These are phyloP conservation scores for Monosporascus sp. DNA, from an alignment of 2,329 filamentous ascomycete genomes.

Conservation along the genomic window DNA sequence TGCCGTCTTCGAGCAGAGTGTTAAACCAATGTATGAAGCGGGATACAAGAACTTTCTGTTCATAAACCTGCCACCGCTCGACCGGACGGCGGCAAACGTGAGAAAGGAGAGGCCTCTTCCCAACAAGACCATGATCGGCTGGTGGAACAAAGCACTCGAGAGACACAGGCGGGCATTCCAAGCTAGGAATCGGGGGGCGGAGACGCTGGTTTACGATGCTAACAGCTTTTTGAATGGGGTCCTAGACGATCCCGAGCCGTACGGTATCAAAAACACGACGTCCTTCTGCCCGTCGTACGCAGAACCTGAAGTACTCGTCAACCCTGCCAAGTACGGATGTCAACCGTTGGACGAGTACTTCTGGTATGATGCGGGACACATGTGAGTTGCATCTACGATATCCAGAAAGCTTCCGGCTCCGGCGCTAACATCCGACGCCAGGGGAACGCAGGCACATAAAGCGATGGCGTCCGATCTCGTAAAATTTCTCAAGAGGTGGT, in stretches of 20 bases:
- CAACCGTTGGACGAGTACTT: conserved; percentile 25
- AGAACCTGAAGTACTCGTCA: conserved; percentile 16
- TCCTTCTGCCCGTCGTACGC: conserved; percentile 21
- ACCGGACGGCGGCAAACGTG: conserved; percentile 37
- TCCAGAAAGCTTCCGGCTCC: background rate
- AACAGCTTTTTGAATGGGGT: conserved; percentile 27
- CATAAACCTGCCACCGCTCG: conserved; percentile 46
- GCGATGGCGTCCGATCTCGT: conserved; percentile 10
- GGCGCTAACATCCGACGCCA: conserved; percentile 1
- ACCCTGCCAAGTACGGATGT: conserved; percentile 23
- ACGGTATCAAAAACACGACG: conserved; percentile 24
- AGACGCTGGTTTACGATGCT: conserved; percentile 25
- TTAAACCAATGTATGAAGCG: conserved; percentile 39
- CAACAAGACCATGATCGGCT: conserved; percentile 39
- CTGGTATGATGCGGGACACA: conserved; percentile 27
- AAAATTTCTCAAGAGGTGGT: conserved; percentile 8
- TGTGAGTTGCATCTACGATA: conserved; percentile 7
- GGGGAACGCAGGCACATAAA: conserved; percentile 13
- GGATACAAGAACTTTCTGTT: conserved; percentile 48
- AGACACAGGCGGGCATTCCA: conserved; percentile 30
- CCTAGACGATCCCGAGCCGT: conserved; percentile 20
- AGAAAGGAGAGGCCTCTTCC: conserved; percentile 30
- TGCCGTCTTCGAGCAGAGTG: conserved; percentile 34
- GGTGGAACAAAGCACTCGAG: conserved; percentile 33
- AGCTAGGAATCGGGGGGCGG: conserved; percentile 9